Base-by-base conservation (phyloP, 257 asterid species). In the Plectranthus barbatus region DNA sequence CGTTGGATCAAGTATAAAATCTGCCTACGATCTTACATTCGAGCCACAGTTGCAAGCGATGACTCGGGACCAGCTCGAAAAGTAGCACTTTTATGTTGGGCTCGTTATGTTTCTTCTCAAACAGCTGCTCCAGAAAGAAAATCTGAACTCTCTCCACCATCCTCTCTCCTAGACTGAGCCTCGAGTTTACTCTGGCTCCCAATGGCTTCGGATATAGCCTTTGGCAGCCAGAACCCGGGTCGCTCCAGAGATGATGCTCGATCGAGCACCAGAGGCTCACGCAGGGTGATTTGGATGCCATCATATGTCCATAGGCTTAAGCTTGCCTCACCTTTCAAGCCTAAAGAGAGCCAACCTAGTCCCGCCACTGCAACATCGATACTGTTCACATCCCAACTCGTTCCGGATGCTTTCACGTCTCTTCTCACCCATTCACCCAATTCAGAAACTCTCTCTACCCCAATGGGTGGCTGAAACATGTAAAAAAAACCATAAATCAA, bases 161-260 rank as follows among this genome's bases (percentile, higher is more conserved):
- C 66, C 26, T 64, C 72, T 76, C 50, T 82, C 80, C 60, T 83
- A 26, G 82, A 72, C 71, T 77, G 81, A 61, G 84, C 95, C 71
- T 91, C 97, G 7, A 84, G 65, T 72, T 71, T 91, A 15, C 52
- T 73, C 66, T 80, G 88, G 37, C 79, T 83, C 37, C 88, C 89
- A 10, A 92, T 51, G 34, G 90, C 93, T 1, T 92, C 99, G n/a
- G 97, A 88, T 62, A 86, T 77, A 40, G 96, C 91, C 79, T 83
- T 84, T 5, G 97, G 96, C 68, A 92, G 83, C 86, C 85, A 89
- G 74, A 92, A 92, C 48, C 99, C 97, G 4, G 97, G 95, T 70
- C 95, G 82, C 74, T 89, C 95, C 4, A 92, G 86, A 64, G 67
- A 72, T 17, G 84, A 23, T 13, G 97, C 91, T 24, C 96, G 81